Conservation (phyloP, 2,329 filamentous ascomycete genomes). For the Ambrosiella cleistominuta region DNA sequence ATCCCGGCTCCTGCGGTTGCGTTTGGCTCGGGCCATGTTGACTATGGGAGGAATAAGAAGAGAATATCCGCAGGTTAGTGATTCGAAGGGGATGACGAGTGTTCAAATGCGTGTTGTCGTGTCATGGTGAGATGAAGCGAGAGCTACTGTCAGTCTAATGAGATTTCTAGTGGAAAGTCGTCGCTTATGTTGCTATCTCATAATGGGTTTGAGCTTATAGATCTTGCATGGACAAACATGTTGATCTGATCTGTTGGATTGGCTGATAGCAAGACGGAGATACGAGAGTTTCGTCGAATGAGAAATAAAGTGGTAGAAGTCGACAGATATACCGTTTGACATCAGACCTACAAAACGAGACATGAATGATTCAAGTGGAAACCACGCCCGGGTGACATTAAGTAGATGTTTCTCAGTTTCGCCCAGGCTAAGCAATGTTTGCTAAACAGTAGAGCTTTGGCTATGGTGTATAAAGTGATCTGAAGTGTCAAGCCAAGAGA, state of each 20-base stretch:
- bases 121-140: not conserved
- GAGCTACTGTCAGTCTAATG: not conserved
- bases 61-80: not conserved
- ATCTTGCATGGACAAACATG: not conserved
- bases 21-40: not conserved
- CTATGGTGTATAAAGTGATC: not conserved
- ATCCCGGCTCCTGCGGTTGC: not conserved
- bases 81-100: not conserved
- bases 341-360: not conserved
- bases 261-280: not conserved
- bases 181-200: not conserved
- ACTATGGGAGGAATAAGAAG: not conserved
- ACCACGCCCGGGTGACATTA: no score
- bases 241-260: not conserved
- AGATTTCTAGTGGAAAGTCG: not conserved
- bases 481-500: not conserved
- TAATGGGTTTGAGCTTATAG: not conserved
- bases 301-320: not conserved
- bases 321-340: not conserved
- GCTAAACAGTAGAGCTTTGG: not conserved
- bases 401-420: no score
- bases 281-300: not conserved
- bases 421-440: not conserved
- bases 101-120: not conserved
- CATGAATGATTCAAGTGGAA: no score